These are phyloP conservation scores for Eragrostis nindensis DNA, from an alignment of 176 grass and related monocot genomes.

Conservation along the genomic window DNA sequence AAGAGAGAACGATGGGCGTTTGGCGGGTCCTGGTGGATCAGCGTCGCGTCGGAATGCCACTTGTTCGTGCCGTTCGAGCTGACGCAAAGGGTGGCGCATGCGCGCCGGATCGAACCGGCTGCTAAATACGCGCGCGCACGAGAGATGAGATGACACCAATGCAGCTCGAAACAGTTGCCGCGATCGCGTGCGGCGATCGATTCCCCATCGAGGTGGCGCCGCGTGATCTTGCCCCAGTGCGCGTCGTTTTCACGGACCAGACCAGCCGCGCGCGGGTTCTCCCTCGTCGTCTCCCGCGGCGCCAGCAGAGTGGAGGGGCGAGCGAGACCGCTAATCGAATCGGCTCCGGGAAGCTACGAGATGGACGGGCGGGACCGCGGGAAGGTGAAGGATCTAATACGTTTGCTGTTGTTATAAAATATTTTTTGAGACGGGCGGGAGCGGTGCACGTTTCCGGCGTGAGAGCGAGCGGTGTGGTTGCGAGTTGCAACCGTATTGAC, in stretches of 20 bases:
- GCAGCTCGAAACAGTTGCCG: neutral
- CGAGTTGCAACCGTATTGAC: neutral
- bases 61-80: too few species aligned
- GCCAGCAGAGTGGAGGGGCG: neutral
- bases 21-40: neutral
- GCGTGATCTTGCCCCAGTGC: neutral
- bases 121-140: neutral
- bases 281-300: too few species aligned
- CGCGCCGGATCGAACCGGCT: neutral
- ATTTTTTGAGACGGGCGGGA: neutral
- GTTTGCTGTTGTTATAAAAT: neutral
- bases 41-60: neutral
- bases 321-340: neutral
- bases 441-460: constrained; percentile 15
- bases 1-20: neutral
- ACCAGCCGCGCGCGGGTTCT: neutral
- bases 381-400: neutral
- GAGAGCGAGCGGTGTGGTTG: neutral
- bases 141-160: neutral
- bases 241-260: constrained; percentile 25
- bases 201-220: neutral
- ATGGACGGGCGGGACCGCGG: neutral
- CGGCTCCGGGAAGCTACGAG: neutral
- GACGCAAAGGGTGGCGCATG: neutral
- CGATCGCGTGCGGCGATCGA: neutral